Percentiles rank a stretch among this genome's conserved stretches.
phyloP scores from a whole-genome alignment of 2,329 filamentous ascomycete genomes.

The Neopestalotiopsis rosae region DNA sequence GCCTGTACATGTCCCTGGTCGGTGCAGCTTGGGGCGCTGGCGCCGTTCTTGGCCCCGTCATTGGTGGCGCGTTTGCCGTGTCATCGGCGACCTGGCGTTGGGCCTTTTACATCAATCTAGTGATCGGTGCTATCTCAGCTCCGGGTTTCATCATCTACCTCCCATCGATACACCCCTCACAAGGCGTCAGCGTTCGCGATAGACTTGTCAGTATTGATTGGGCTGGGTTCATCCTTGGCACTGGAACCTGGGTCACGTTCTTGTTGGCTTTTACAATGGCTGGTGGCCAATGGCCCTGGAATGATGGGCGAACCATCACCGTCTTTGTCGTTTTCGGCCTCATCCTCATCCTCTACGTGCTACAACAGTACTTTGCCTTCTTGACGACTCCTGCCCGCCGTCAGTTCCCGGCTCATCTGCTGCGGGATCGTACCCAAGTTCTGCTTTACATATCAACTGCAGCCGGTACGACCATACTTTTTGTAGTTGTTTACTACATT shows the following conservation, averaged over 20 bases:
- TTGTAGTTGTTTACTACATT: constrained; percentile 51
- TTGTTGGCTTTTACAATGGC: constrained; percentile 50
- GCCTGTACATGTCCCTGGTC: not conserved
- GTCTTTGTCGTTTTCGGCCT: constrained; percentile 50
- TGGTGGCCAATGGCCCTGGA: constrained; percentile 54
- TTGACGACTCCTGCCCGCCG: constrained; percentile 42
- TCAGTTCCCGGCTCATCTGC: constrained; percentile 50
- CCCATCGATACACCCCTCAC: constrained; percentile 27
- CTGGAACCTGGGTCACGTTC: constrained; percentile 36
- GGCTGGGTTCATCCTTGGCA: constrained; percentile 46
- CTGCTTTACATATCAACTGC: constrained; percentile 48
- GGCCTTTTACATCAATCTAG: constrained; percentile 50
- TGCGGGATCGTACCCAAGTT: not conserved
- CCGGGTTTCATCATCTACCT: constrained; percentile 37
- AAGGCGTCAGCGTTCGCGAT: constrained; percentile 23
- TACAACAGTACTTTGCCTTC: constrained; percentile 50
- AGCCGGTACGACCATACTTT: constrained; percentile 26
- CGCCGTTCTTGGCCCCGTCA: constrained; percentile 20
- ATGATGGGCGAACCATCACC: constrained; percentile 46
- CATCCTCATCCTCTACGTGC: constrained; percentile 45
- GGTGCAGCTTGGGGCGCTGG: constrained; percentile 10
- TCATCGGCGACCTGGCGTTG: constrained; percentile 8
- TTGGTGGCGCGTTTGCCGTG: constrained; percentile 27
- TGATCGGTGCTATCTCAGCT: constrained; percentile 43
- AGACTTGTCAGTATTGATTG: constrained; percentile 45